Evolutionary conservation across 1,284 basidiomycete genomes (phyloP), one percentile per base, ranked within the genome.

Genomic region (Boletus sp.): DNA sequence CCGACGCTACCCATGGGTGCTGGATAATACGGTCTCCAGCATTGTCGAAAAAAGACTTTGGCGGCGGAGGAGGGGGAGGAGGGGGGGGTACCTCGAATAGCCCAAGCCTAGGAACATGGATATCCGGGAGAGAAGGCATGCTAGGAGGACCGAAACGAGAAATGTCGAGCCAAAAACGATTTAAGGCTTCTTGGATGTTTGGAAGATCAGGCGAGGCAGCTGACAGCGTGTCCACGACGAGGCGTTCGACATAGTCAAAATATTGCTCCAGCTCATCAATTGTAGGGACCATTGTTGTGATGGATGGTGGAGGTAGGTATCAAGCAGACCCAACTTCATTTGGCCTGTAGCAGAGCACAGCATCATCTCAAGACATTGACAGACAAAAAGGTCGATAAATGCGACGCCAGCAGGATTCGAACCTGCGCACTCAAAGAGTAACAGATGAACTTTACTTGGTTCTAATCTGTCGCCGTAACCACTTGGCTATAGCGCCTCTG

Each of bases 101-200:
- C 4, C 83, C 84, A 9, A 88, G 73, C 35, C 75, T 74, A n/a
- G 83, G 81, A 32, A 85, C 67, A 52, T 70, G 74, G 25, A 85
- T 73, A 22, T 82, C 76, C 27, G 81, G 79, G 48, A 89, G 72
- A 42, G 76, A 68, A n/a, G 82, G 76, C 44, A 86, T 54, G 25
- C 69, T 72, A 48, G 76, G 73, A 17, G 86, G 88, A 22, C 88
- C 86, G 64, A 86, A 89, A 43, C 88, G 81, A 41, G 84, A 76
- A 55, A 91, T 79, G 60, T 91, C 88, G 22, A 79, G 69, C 83
- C 84, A 90, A 47, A 90, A 72, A 35, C 82, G 76, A 55, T 82
- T 75, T n/a, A 84, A 66, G 17, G 78, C 76, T 51, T 85, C 80
- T 44, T 78, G 76, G 44, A 90, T 69, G 54, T 73, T 78, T 26